phyloP scores from a whole-genome alignment of 495 filamentous ascomycete genomes.

The Pseudevernia furfuracea region DNA sequence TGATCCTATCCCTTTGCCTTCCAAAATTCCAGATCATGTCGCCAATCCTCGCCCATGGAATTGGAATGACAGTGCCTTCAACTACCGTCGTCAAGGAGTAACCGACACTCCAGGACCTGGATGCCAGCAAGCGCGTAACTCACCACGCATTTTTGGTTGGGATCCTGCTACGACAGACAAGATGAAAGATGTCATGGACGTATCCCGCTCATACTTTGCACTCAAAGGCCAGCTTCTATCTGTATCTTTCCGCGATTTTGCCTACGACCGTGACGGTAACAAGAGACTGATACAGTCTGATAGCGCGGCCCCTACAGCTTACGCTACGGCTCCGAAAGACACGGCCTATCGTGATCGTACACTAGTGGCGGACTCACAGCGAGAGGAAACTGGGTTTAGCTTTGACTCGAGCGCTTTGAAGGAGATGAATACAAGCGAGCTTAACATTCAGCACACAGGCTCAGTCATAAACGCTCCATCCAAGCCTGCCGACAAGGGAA shows the following conservation, averaged over 20 bases:
- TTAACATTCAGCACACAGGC: neutral
- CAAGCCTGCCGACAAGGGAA: neutral
- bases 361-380: neutral
- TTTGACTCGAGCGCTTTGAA: neutral
- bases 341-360: neutral
- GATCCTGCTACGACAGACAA: constrained; percentile 11
- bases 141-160: constrained; percentile 16
- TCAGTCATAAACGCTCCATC: neutral
- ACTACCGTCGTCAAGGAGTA: constrained; percentile 14
- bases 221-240: constrained; percentile 14
- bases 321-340: neutral
- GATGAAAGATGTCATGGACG: constrained; percentile 18
- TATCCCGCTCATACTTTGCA: constrained; percentile 17
- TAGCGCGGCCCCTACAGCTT: neutral
- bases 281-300: constrained; percentile 13
- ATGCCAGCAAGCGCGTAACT: constrained; percentile 14
- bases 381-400: neutral
- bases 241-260: constrained; percentile 12
- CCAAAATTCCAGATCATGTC: constrained; percentile 23
- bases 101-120: neutral
- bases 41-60: constrained; percentile 26
- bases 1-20: constrained; percentile 25
- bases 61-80: constrained; percentile 27
- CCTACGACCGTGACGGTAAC: constrained; percentile 8
- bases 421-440: neutral